phyloP scores from a whole-genome alignment of 2,329 filamentous ascomycete species.

The Pseudogymnoascus verrucosus region DNA sequence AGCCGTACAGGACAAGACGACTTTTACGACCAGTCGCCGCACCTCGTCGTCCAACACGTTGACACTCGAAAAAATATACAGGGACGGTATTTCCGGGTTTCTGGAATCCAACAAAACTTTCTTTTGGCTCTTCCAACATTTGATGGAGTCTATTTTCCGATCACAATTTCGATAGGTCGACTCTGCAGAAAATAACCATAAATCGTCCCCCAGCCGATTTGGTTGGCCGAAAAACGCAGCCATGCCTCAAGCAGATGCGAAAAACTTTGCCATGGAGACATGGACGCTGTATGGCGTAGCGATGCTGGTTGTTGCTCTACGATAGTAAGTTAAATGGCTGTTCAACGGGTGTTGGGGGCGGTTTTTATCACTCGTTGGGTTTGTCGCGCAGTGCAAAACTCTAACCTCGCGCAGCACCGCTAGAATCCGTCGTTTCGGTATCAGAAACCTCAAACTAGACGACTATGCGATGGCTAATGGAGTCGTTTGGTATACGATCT shows the following conservation, averaged over 20 bases:
- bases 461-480: constrained; percentile 39
- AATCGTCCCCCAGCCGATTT: not conserved
- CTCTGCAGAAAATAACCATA: not conserved
- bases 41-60: no score
- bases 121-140: no score
- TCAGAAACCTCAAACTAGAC: constrained; percentile 34
- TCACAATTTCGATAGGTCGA: no score
- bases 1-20: no score
- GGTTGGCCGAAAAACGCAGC: not conserved
- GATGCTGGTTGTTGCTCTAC: constrained; percentile 14
- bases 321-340: constrained; percentile 16
- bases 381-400: no score
- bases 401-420: constrained; percentile 25
- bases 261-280: constrained; percentile 16
- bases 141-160: no score
- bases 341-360: no score
- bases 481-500: constrained; percentile 38
- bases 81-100: no score
- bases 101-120: no score
- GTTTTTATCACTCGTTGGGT: no score
- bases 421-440: constrained; percentile 32
- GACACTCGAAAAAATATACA: no score
- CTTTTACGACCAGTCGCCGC: no score
- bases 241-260: not conserved
- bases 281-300: constrained; percentile 19